Evolutionary conservation across 176 grass and related monocot species (phyloP), one percentile per base, ranked within the genome.

Genomic region (Cenchrus fungigraminus): DNA sequence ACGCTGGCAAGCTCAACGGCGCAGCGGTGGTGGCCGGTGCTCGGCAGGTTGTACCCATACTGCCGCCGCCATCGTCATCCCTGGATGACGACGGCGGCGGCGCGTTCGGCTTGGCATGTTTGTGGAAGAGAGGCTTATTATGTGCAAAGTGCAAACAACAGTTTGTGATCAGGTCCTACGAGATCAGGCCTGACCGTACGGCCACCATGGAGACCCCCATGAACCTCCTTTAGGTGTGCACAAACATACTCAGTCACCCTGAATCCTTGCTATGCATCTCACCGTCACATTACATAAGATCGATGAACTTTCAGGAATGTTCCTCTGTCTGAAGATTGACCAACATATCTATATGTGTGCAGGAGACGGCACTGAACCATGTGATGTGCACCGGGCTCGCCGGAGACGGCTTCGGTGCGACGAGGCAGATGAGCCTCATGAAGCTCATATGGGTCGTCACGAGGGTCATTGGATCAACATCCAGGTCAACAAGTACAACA

Each of bases 391-490:
- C 89, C 50, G 89, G 85, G 22, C 89, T 91, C 0, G 85, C 85
- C 16, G 74, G 85, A 0, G 85, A 91, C 8, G 85, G 89, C 0
- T 91, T 91, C 37, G 89, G 89, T 2, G 85, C 85, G 17, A 87
- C 89, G 6, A 55, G 52, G 16, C 52, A 91, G 64, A 91, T 87
- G 89, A 87, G 69, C 22, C 85, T 91, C 42, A 85, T 81, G 71
- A 84, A 91, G 73, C 89, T 91, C 77, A 91, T 91, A 11, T 87
- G 85, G 89, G 85, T 91, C 11, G 85, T 91, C 15, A 91, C 89
- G 28, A 64, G 85, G 37, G 3, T 40, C 37, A 40, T 40, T 40
- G 37, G 43, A 91, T 91, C 76, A 87, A 87, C 81, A 91, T 87
- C 58, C 89, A 91, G 66, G 85, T 91, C 1, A 70, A 87, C 32